Evolutionary conservation across 345 rosid species (phyloP).

Genomic region (Psidium friedrichsthalianum): DNA sequence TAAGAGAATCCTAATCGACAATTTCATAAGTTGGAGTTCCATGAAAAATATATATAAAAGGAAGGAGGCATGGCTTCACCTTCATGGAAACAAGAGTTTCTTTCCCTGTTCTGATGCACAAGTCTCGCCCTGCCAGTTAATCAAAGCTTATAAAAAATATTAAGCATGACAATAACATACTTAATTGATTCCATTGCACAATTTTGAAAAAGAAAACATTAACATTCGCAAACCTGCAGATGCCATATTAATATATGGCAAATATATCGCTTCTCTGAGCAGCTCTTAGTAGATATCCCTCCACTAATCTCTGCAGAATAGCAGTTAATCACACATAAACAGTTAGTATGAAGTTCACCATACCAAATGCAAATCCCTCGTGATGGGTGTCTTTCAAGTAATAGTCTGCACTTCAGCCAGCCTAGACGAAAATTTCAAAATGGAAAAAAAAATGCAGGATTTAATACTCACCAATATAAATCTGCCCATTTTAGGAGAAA

Average conservation of each 20-base stretch:
- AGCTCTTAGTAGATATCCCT: conserved; percentile 97
- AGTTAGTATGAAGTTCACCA: not conserved
- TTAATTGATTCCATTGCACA: not conserved
- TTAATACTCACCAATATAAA: not conserved
- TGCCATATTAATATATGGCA: conserved; percentile 99
- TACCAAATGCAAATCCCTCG: not conserved
- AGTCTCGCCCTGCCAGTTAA: conserved; percentile 61
- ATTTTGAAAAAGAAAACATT: not conserved
- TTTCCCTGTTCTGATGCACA: conserved; percentile 52
- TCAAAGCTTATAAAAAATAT: not conserved
- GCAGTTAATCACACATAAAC: not conserved
- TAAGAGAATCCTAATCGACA: not conserved
- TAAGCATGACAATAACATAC: not conserved
- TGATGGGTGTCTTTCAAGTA: not conserved
- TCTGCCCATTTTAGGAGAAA: not conserved
- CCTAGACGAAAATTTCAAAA: not conserved
- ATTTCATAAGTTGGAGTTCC: not conserved
- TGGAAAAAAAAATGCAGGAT: not conserved
- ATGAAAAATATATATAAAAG: not conserved
- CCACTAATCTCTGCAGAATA: conserved; percentile 69
- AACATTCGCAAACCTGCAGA: conserved; percentile 52
- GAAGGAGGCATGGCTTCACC: not conserved
- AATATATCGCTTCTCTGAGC: conserved; percentile 94
- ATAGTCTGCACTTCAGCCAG: not conserved
- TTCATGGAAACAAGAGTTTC: conserved; percentile 28